phyloP scores from a whole-genome alignment of 1,284 basidiomycete genomes.

The Ganoderma lingzhi region DNA sequence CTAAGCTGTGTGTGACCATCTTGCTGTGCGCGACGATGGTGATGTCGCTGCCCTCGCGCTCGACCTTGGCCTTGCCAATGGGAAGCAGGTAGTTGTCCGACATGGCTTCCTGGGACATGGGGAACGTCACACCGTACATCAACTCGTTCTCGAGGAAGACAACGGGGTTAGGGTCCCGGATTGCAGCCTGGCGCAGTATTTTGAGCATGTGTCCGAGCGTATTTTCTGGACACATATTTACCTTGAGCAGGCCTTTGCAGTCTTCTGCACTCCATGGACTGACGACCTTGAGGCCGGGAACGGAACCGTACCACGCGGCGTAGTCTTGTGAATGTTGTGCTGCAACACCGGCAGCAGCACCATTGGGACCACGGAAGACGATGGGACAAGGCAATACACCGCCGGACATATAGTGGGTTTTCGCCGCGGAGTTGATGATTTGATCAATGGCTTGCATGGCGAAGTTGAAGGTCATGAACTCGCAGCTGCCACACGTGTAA shows the following conservation, averaged over 20 bases:
- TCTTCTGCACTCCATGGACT: conserved; percentile 98
- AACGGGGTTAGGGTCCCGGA: conserved; percentile 98
- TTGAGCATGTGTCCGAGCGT: neutral
- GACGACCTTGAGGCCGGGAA: conserved; percentile 98
- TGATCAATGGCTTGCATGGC: conserved; percentile 99
- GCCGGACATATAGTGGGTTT: conserved; percentile 99
- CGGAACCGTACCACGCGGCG: conserved; percentile 93
- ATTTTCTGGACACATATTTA: conserved; percentile 40
- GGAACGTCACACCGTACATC: conserved; percentile 97
- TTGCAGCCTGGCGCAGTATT: conserved; percentile 72
- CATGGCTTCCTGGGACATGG: conserved; percentile 94
- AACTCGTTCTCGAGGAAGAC: conserved; percentile 99
- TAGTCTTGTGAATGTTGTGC: conserved; percentile 96
- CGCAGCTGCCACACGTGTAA: conserved; percentile 68
- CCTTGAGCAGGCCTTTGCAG: conserved; percentile 98
- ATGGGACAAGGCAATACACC: conserved; percentile 98
- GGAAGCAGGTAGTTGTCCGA: conserved; percentile 95
- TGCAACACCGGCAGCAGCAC: conserved; percentile 95
- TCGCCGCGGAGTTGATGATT: conserved; percentile 99
- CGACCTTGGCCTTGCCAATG: conserved; percentile 98
- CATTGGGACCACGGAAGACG: conserved; percentile 99
- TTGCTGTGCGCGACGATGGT: conserved; percentile 98
- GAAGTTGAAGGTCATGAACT: conserved; percentile 99
- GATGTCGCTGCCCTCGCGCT: conserved; percentile 91
- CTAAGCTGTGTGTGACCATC: conserved; percentile 93